Evolutionary conservation across 495 filamentous ascomycete species (phyloP).

Genomic region (Annulohypoxylon nitens): DNA sequence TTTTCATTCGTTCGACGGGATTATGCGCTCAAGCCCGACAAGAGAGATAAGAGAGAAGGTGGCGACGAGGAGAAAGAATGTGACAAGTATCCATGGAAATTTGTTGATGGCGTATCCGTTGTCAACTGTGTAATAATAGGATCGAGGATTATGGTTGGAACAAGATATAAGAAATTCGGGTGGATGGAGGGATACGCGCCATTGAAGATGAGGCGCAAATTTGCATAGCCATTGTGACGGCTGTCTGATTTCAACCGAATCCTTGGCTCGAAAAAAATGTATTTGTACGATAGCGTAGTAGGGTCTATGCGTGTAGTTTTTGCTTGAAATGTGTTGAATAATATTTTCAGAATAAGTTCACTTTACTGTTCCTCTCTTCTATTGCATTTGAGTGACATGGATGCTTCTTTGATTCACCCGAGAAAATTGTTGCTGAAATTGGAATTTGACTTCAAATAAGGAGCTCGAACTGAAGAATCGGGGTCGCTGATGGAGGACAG

Average conservation of each 20-base stretch:
- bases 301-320: conserved; percentile 8
- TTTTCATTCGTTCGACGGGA: conserved; percentile 6
- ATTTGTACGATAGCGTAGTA: conserved; percentile 15
- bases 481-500: background rate
- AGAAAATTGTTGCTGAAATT: background rate
- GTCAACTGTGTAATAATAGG: conserved; percentile 28
- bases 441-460: background rate
- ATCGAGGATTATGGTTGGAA: conserved; percentile 1
- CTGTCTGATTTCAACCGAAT: background rate
- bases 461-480: background rate
- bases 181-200: background rate
- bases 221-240: conserved; percentile 13
- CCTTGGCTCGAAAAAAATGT: conserved; percentile 26
- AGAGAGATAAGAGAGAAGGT: background rate
- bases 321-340: conserved; percentile 27
- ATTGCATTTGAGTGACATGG: background rate
- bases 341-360: conserved; percentile 2
- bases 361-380: background rate
- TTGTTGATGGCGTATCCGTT: conserved; percentile 8
- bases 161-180: background rate
- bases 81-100: background rate
- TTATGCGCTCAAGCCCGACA: conserved; percentile 10
- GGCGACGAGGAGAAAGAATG: background rate
- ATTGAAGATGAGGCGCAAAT: conserved; percentile 6
- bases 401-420: background rate